Base-by-base conservation (phyloP, 345 rosid species). In the Syzygium oleosum region DNA sequence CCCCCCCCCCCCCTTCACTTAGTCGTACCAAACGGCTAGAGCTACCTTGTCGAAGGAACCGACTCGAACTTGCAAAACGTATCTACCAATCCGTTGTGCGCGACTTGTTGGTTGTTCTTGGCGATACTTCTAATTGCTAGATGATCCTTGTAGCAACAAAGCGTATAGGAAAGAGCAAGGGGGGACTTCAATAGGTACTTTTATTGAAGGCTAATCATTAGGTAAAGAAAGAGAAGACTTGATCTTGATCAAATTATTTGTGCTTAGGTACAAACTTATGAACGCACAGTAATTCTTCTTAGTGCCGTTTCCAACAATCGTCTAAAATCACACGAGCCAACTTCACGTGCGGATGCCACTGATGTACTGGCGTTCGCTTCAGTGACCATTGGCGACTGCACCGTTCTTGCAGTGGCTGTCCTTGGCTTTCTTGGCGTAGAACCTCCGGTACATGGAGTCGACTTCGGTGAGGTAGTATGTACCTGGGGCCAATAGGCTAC, bases 391-490 rank as follows among this genome's bases (percentile, higher is more conserved):
- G 88, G 92, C 89, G 54, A 93, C 52, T 34, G 92, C 87, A 79
- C 95, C 96, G 63, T 93, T 95, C 61, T 92, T 94, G 38, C 88
- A 55, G 85, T 46, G 52, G 29, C 38, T 80, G 16, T 87, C 93
- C 15, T 80, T 89, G 38, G 86, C 88, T 93, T 95, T 98, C 93
- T 93, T 89, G 53, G 96, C 93, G 51, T 98, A 98, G 91, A 98
- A 98, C 91, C 99, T 95, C 89, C 99, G 93, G 92, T 97, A 98
- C 96, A 89, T 92, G 55, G 96, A 92, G 90, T 98, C 99, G 6
- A 97, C 99, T 92, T 98, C 95, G 4, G 98, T 98, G 87, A 98
- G 96, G 86, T 95, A 98, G 94, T 94, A 96, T 46, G 99, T 95
- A 77, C 97, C 99, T 1, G 98, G 95, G 85, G 98, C 92, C 93